Conservation (phyloP, 2,329 filamentous ascomycete species). For the Didymella glomerata region DNA sequence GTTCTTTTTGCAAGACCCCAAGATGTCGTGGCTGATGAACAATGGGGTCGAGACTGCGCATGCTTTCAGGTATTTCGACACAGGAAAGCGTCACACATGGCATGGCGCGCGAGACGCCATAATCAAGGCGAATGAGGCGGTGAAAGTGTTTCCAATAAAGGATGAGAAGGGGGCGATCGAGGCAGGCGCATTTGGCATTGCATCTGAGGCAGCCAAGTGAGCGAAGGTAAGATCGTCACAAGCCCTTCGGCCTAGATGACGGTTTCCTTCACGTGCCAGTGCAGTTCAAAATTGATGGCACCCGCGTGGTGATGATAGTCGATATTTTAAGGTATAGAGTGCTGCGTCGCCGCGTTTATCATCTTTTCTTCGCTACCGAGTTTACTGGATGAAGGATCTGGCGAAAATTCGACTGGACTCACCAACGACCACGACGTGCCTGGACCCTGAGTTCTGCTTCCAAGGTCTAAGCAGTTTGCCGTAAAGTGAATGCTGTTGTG, state of each 20-base stretch:
- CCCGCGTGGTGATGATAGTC: neutral
- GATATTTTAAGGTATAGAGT: neutral
- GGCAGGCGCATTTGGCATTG: constrained; percentile 1
- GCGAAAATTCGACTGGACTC: too few relatives aligned
- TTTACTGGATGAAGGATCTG: neutral
- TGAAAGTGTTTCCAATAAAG: constrained; percentile 24
- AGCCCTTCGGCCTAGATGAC: neutral
- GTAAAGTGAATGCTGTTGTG: too few relatives aligned
- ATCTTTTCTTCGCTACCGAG: neutral
- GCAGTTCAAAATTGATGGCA: neutral
- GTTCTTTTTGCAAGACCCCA: constrained; percentile 47
- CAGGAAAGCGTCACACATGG: constrained; percentile 39
- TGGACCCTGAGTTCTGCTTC: too few relatives aligned
- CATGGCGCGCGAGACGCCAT: constrained; percentile 27
- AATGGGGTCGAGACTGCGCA: constrained; percentile 47
- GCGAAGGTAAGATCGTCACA: neutral
- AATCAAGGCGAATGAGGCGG: constrained; percentile 23
- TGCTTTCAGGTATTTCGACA: constrained; percentile 49
- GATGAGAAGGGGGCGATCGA: constrained; percentile 7
- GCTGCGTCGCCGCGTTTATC: neutral
- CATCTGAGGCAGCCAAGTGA: neutral
- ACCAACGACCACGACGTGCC: too few relatives aligned
- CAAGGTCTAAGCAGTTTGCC: too few relatives aligned
- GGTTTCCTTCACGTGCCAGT: neutral
- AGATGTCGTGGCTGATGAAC: constrained; percentile 38